Evolutionary conservation across 176 grass and related monocot species (phyloP).

Genomic region (Oryza glumipatula): DNA sequence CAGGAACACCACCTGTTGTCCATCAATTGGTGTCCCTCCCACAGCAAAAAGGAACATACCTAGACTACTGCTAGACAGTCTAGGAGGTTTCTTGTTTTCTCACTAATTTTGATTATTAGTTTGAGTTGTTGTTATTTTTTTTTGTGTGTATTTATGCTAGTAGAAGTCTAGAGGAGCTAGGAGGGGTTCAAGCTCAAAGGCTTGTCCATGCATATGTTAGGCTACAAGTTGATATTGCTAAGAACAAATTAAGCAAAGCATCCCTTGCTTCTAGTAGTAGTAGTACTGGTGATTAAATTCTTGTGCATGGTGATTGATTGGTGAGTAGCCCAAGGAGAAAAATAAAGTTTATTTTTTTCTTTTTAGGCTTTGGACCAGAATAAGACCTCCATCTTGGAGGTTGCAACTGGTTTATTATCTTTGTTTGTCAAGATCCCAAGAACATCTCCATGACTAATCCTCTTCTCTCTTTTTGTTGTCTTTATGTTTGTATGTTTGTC

Average conservation of each 20-base stretch:
- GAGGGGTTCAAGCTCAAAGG: constrained; percentile 27
- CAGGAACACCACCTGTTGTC: neutral
- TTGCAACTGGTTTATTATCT: constrained; percentile 39
- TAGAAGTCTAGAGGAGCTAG: neutral
- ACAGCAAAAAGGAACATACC: constrained; percentile 10
- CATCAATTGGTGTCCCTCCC: constrained; percentile 5
- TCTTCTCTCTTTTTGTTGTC: neutral
- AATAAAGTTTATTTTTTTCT: neutral
- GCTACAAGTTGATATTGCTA: constrained; percentile 12
- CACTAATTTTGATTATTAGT: constrained; percentile 15
- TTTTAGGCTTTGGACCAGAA: neutral
- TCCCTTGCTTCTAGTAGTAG: neutral
- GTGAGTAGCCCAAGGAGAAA: constrained; percentile 25
- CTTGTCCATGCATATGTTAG: constrained; percentile 36
- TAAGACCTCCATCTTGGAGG: constrained; percentile 31
- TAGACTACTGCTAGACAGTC: neutral
- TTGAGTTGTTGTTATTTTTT: neutral
- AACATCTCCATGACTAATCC: neutral
- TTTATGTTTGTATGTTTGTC: neutral
- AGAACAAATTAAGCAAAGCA: neutral
- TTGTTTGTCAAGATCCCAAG: constrained; percentile 49
- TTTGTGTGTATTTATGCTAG: neutral
- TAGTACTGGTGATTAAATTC: neutral
- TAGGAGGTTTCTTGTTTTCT: neutral
- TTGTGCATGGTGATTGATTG: constrained; percentile 26